phyloP scores from a whole-genome alignment of 2,329 filamentous ascomycete species.

The Penicillium sp. region DNA sequence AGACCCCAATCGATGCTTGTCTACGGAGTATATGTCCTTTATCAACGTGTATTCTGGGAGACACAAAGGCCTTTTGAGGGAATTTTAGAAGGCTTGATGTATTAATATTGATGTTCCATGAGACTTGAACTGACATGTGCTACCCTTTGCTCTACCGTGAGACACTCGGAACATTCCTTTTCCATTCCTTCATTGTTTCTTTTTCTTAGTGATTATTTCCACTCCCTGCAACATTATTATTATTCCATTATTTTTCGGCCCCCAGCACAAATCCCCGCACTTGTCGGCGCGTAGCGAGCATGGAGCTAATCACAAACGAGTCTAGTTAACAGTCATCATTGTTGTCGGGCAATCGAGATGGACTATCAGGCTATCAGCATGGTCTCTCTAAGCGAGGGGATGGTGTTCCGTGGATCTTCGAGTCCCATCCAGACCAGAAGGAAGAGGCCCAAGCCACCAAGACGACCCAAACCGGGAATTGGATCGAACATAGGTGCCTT shows the following conservation, averaged over 20 bases:
- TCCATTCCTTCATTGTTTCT: neutral
- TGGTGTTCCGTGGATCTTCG: conserved; percentile 2
- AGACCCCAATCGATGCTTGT: neutral
- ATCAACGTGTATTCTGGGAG: neutral
- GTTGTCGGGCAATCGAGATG: neutral
- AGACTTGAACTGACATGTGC: neutral
- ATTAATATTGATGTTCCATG: neutral
- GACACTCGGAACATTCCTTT: neutral
- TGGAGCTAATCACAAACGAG: neutral
- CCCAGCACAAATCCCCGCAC: neutral
- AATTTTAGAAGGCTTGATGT: neutral
- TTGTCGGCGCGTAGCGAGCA: neutral
- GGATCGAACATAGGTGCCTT: conserved; percentile 6
- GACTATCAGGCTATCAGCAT: neutral
- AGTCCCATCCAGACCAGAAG: neutral
- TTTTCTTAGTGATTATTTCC: neutral
- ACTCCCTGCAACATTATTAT: neutral
- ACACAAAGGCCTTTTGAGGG: neutral
- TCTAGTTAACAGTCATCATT: neutral
- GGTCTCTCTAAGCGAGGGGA: neutral
- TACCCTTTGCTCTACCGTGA: neutral
- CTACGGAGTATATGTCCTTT: neutral
- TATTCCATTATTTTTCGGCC: conserved; percentile 2
- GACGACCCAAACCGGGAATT: conserved; percentile 4
- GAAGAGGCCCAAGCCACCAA: conserved; percentile 1